Evolutionary conservation across 139 green algal genomes (phyloP).

Genomic region (Chlorella sp.): DNA sequence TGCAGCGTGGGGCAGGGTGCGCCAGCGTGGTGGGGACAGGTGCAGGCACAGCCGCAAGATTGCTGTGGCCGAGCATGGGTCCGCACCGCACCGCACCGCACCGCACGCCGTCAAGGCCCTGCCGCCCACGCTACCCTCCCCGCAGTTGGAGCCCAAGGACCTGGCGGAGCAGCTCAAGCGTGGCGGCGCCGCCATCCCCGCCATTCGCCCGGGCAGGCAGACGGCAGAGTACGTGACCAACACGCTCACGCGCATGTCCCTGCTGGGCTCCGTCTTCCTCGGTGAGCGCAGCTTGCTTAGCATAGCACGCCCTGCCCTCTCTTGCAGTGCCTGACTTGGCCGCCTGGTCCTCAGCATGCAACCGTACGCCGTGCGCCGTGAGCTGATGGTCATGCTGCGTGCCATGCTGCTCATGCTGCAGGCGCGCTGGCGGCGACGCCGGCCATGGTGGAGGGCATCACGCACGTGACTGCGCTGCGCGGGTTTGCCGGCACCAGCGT

Average conservation of each 20-base stretch:
- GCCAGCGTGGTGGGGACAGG: neutral
- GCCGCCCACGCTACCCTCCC: too few species aligned
- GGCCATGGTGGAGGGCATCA: constrained; percentile 77
- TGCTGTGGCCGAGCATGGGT: too few species aligned
- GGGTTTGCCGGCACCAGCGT: constrained; percentile 96
- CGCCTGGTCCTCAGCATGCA: too few species aligned
- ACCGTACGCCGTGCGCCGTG: too few species aligned
- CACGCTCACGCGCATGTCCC: constrained; percentile 85
- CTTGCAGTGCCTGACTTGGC: too few species aligned
- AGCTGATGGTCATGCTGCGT: too few species aligned
- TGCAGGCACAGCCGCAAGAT: neutral
- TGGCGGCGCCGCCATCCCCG: constrained; percentile 81
- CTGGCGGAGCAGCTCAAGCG: constrained; percentile 95
- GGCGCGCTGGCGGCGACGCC: constrained; percentile 78
- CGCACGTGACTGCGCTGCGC: constrained; percentile 81
- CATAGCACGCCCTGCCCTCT: too few species aligned
- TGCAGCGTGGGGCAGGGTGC: neutral
- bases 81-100: too few species aligned
- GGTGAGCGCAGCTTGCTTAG: too few species aligned
- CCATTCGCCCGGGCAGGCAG: constrained; percentile 77
- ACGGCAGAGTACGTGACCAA: constrained; percentile 90
- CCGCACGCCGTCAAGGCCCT: too few species aligned
- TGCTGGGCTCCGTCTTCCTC: constrained; percentile 92
- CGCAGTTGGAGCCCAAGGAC: constrained; percentile 96
- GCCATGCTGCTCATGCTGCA: too few species aligned